Evolutionary conservation across 2,329 filamentous ascomycete species (phyloP).

Genomic region (Dactylella cylindrospora): DNA sequence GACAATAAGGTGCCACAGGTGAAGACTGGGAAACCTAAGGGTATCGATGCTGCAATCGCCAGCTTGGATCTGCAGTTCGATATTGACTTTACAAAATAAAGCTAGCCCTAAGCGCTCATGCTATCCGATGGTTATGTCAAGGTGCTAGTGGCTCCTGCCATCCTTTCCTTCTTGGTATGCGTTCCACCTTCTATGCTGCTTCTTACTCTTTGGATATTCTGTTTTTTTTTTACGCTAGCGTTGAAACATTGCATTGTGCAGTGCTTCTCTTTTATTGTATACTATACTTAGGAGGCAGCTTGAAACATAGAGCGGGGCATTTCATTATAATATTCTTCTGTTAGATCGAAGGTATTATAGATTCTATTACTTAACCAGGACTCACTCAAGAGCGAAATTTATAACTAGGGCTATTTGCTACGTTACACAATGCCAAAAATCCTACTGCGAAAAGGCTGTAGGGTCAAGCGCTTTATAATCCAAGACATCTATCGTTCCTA

Average conservation of each 20-base stretch:
- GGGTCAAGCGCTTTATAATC: too few species aligned
- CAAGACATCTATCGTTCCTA: too few species aligned
- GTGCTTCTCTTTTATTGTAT: background rate
- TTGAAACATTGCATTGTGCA: background rate
- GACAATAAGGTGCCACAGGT: conserved; percentile 55
- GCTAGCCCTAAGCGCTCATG: too few species aligned
- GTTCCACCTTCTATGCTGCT: background rate
- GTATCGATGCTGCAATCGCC: conserved; percentile 60
- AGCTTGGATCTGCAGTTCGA: conserved; percentile 37
- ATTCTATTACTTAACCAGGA: background rate
- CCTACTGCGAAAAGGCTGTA: too few species aligned
- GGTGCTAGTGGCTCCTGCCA: conserved; percentile 1
- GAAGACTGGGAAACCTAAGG: conserved; percentile 56
- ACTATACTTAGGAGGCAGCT: too few species aligned
- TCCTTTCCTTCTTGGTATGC: background rate
- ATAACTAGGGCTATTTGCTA: too few species aligned
- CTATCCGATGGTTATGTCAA: too few species aligned
- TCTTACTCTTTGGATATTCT: background rate
- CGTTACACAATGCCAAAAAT: too few species aligned
- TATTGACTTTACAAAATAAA: conserved; percentile 26
- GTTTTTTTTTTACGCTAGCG: background rate
- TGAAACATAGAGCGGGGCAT: too few species aligned
- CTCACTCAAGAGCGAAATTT: background rate
- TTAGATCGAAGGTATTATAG: background rate
- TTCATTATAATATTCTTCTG: too few species aligned